Conservation (phyloP, 2,329 filamentous ascomycete species). For the Fusarium fujikuroi region DNA sequence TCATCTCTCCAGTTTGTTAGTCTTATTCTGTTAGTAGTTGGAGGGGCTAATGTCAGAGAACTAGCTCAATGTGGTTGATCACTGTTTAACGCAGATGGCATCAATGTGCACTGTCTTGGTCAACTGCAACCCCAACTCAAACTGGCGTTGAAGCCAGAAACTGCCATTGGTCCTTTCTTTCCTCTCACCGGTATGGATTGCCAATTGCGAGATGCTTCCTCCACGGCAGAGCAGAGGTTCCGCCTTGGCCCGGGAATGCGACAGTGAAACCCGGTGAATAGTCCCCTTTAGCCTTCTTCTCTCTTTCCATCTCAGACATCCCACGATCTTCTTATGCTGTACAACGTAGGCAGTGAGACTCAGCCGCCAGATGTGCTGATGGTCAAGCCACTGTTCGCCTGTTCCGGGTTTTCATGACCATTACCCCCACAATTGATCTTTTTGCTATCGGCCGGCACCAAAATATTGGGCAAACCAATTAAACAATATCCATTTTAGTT, state of each 20-base stretch:
- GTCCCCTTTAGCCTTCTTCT: conserved; percentile 20
- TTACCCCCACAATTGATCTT: conserved; percentile 14
- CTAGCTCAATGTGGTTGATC: conserved; percentile 26
- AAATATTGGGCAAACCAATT: conserved; percentile 20
- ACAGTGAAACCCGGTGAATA: background rate
- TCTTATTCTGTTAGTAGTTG: background rate
- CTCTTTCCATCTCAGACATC: background rate
- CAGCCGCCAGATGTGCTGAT: background rate
- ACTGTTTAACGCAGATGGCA: background rate
- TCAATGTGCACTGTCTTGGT: conserved; percentile 18
- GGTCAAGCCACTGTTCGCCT: conserved; percentile 10
- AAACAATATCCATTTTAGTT: background rate
- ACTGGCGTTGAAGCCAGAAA: background rate
- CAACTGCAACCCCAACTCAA: conserved; percentile 15
- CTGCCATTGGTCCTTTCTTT: background rate
- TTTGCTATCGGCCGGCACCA: conserved; percentile 1
- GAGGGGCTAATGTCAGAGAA: background rate
- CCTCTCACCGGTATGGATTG: background rate
- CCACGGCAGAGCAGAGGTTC: background rate
- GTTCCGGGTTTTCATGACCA: conserved; percentile 12
- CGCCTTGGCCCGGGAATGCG: background rate
- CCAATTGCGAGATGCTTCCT: background rate
- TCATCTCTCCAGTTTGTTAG: background rate
- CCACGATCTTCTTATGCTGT: background rate
- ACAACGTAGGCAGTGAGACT: background rate